Percentiles rank a stretch among this genome's conserved stretches.
phyloP scores from a whole-genome alignment of 208 protist genomes.

The Acanthamoeba rhysodes region DNA sequence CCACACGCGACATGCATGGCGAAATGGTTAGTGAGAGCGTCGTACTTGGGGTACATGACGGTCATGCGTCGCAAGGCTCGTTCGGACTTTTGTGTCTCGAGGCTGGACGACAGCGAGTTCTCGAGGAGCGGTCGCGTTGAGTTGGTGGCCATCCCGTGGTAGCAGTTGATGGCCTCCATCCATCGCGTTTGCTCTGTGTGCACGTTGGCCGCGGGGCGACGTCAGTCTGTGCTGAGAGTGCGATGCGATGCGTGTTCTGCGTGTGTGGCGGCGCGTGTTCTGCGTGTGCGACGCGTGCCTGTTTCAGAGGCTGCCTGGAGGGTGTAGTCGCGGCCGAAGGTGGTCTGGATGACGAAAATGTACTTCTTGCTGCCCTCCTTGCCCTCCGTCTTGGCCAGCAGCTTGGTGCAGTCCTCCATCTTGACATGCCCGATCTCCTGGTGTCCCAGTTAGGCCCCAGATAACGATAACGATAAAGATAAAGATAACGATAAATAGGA shows the following conservation, averaged over 20 bases:
- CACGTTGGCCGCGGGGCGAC: neutral
- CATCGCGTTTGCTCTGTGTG: neutral
- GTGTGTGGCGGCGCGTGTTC: no score
- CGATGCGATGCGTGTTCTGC: no score
- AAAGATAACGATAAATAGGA: no score
- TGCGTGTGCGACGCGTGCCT: neutral
- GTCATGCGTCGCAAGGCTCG: neutral
- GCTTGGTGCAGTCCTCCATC: neutral
- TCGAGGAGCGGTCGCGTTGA: neutral
- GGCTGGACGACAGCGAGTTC: neutral
- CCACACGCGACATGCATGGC: no score
- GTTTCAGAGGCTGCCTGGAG: neutral
- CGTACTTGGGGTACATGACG: constrained; percentile 2
- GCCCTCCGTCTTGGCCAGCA: constrained; percentile 20
- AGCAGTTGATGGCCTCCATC: neutral
- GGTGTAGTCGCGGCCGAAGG: constrained; percentile 2
- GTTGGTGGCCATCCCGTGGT: neutral
- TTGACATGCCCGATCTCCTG: constrained; percentile 2
- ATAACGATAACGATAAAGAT: no score
- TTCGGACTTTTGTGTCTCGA: neutral
- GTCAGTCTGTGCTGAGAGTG: no score
- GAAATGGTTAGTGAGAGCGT: neutral
- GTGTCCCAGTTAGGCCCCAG: no score
- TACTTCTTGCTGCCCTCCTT: constrained; percentile 44
- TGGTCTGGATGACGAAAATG: constrained; percentile 2